Conservation (phyloP, 2,329 filamentous ascomycete species). For the Penicillium sp. region DNA sequence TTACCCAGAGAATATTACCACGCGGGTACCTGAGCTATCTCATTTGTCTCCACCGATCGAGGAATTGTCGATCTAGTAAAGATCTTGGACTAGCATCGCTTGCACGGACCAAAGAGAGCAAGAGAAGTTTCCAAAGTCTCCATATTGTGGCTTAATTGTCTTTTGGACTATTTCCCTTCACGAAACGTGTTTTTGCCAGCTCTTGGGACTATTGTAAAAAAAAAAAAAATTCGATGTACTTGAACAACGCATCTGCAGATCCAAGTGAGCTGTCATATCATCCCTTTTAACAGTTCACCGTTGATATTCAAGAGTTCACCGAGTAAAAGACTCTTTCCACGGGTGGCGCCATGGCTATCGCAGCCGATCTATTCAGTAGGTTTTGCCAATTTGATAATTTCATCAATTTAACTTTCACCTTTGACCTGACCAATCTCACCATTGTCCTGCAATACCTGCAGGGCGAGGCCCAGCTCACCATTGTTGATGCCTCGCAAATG, state of each 20-base stretch:
- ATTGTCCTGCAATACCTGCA: conserved; percentile 2
- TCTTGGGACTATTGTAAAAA: not conserved
- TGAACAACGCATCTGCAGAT: not conserved
- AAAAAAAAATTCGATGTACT: not conserved
- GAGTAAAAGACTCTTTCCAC: not conserved
- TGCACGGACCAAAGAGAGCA: conserved; percentile 11
- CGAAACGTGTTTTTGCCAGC: not conserved
- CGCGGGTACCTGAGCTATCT: conserved; percentile 16
- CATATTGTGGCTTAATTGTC: conserved; percentile 3
- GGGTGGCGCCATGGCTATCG: conserved; percentile 6
- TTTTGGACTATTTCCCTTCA: conserved; percentile 7
- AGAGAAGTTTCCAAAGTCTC: not conserved
- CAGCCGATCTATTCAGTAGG: conserved; percentile 3
- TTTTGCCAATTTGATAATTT: not conserved
- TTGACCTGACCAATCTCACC: not conserved
- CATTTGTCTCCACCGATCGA: conserved; percentile 19
- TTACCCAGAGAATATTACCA: not conserved
- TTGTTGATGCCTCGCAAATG: conserved; percentile 12
- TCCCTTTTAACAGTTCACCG: not conserved
- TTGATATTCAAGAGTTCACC: not conserved
- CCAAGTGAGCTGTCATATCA: not conserved
- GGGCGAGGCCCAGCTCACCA: conserved; percentile 3
- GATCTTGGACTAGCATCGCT: conserved; percentile 14
- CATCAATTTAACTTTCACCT: not conserved
- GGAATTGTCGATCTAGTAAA: conserved; percentile 17